A percentile compares a stretch with the other conserved stretches of the same genome.
Evolutionary conservation across 108 stramenopile species (phyloP).

Genomic region (Asterionellopsis glacialis): DNA sequence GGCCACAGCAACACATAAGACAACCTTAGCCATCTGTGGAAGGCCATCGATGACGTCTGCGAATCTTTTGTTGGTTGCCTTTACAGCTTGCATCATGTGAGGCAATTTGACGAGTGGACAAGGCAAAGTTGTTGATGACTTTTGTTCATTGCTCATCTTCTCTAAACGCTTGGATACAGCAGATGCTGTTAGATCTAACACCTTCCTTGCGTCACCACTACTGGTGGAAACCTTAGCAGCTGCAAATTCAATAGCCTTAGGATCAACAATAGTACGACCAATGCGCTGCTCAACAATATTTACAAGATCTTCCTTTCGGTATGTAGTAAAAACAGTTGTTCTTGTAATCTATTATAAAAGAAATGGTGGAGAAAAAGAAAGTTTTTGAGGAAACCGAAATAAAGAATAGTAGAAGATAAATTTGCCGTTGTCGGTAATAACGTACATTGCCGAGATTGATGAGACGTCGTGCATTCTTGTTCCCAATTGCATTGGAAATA

Average conservation of each 20-base stretch:
- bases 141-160: constrained; percentile 8
- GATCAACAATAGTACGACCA: constrained; percentile 47
- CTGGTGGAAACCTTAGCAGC: constrained; percentile 43
- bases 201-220: constrained; percentile 64
- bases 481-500: constrained; percentile 71
- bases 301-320: constrained; percentile 41
- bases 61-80: constrained; percentile 21
- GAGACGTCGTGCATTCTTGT: constrained; percentile 34
- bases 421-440: no score
- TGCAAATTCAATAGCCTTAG: constrained; percentile 48
- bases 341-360: constrained; percentile 21
- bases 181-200: constrained; percentile 40
- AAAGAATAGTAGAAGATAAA: not conserved
- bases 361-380: constrained; percentile 4
- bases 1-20: constrained; percentile 46
- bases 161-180: constrained; percentile 28
- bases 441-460: constrained; percentile 55
- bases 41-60: constrained; percentile 37
- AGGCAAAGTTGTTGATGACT: constrained; percentile 4
- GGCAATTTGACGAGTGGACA: constrained; percentile 38
- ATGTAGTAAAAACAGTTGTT: constrained; percentile 49
- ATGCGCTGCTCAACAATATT: constrained; percentile 47
- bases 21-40: constrained; percentile 40
- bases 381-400: not conserved
- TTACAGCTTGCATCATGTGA: constrained; percentile 51